A percentile compares a stretch with the other conserved stretches of the same genome.
Conservation (phyloP, 2,329 filamentous ascomycete genomes). For the Lecanosticta acicola region DNA sequence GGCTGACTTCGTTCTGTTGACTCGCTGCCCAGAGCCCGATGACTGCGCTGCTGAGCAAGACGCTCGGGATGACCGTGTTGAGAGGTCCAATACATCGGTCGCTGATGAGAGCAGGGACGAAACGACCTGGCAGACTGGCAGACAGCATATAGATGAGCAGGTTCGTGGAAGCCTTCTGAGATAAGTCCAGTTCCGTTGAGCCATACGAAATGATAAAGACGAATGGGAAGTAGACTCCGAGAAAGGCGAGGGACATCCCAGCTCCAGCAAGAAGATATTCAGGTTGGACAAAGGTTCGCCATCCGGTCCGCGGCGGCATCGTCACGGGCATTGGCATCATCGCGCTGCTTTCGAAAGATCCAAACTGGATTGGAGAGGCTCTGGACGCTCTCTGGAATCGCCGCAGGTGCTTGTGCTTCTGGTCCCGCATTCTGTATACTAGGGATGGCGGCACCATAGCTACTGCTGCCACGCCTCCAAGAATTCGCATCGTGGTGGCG, state of each 20-base stretch:
- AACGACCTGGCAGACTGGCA: slow-evolving; percentile 29
- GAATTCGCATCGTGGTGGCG: slow-evolving; percentile 27
- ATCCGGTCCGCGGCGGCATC: not conserved
- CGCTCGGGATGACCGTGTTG: slow-evolving; percentile 32
- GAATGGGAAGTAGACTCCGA: slow-evolving; percentile 32
- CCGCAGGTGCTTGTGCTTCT: slow-evolving; percentile 4
- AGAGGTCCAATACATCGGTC: slow-evolving; percentile 32
- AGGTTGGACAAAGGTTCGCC: slow-evolving; percentile 7
- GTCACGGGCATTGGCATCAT: not conserved
- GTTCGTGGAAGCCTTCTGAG: slow-evolving; percentile 21
- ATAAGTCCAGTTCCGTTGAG: slow-evolving; percentile 24
- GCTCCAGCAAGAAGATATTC: slow-evolving; percentile 23
- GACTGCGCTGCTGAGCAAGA: slow-evolving; percentile 45
- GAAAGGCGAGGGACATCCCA: slow-evolving; percentile 32
- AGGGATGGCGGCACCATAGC: slow-evolving; percentile 25
- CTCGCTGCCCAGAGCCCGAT: slow-evolving; percentile 47
- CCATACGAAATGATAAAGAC: slow-evolving; percentile 32
- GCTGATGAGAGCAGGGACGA: slow-evolving; percentile 29
- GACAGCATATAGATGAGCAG: slow-evolving; percentile 31
- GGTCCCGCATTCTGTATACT: slow-evolving; percentile 18
- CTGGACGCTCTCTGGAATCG: not conserved
- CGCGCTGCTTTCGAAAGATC: not conserved
- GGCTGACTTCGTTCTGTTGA: slow-evolving; percentile 15
- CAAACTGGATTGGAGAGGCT: not conserved
- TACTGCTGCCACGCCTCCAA: slow-evolving; percentile 15